A percentile compares a stretch with the other conserved stretches of the same genome.
phyloP scores from a whole-genome alignment of 495 filamentous ascomycete genomes.

The Penicillium robsamsonii region DNA sequence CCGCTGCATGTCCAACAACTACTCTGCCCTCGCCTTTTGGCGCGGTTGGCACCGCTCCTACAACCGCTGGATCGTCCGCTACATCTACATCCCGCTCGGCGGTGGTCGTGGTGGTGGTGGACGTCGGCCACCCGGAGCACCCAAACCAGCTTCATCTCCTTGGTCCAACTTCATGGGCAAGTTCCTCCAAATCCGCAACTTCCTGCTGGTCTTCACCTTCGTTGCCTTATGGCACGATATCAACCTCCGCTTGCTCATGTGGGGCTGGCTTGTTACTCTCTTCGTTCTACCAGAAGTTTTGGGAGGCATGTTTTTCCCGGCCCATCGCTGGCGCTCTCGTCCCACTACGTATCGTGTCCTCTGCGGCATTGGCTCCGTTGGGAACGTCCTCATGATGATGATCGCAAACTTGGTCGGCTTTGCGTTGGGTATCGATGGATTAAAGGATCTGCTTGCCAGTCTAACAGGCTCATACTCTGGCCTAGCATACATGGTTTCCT shows the following conservation, averaged over 20 bases:
- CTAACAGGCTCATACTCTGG: conserved; percentile 74
- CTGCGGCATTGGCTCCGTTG: conserved; percentile 82
- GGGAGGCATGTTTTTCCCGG: conserved; percentile 68
- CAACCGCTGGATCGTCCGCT: conserved; percentile 91
- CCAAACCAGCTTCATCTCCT: conserved; percentile 17
- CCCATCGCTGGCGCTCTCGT: conserved; percentile 59
- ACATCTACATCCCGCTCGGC: conserved; percentile 91
- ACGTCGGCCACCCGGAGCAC: conserved; percentile 12
- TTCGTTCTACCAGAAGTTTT: conserved; percentile 90
- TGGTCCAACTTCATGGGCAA: conserved; percentile 28
- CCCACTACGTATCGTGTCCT: conserved; percentile 74
- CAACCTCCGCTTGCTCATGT: conserved; percentile 84
- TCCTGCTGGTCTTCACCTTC: conserved; percentile 89
- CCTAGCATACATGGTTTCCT: conserved; percentile 65
- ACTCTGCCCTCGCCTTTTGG: conserved; percentile 91
- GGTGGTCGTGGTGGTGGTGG: conserved; percentile 49
- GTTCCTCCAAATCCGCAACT: conserved; percentile 57
- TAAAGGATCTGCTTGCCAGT: conserved; percentile 69
- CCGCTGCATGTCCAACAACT: conserved; percentile 94
- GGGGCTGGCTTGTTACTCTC: conserved; percentile 93
- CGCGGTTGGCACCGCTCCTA: conserved; percentile 91
- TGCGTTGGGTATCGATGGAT: conserved; percentile 83
- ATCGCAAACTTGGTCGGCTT: conserved; percentile 92
- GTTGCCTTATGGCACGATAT: conserved; percentile 99
- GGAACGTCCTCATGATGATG: conserved; percentile 94